Base-by-base conservation (phyloP, 148 eudicot genomes). In the Amaranthus palmeri region DNA sequence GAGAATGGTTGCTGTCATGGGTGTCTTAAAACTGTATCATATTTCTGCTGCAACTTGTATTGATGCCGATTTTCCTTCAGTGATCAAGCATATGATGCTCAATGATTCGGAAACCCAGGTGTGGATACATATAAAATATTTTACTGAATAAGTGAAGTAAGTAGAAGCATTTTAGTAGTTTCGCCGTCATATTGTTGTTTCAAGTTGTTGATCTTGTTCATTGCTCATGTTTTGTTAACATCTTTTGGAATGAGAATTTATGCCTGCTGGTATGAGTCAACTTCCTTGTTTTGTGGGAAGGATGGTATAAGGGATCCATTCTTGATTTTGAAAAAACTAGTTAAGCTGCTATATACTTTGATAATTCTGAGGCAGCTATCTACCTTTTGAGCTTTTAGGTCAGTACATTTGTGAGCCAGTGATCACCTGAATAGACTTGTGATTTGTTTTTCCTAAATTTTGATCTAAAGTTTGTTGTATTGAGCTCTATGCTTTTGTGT, bases 71-170 rank as follows among this genome's bases (percentile, higher is more conserved):
- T 96, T 96, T 62, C 85, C 90, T 0, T 68, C 87, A 53, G 76
- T 71, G 82, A 88, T 96, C 65, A 92, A 96, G 87, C 96, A 87
- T 63, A 78, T 96, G 86, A 86, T 96, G 99, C 93, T 92, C 10
- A 86, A 88, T 77, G 99, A 96, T 69, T 86, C 81, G 15, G 99
- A 96, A 76, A 67, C 96, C 68, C 97, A 96, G 97, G 99, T 96
- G 47, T 61, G 53, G 36, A 48, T 60, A 8, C 18, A 55, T 2
- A 69, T 36, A 41, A 40, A 61, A 6, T 14, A 5, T 54, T 68
- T 67, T 15, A 7, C 57, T 36, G 52, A 12, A 52, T 45, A 4
- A 52, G n/a, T 61, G 64, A 10, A n/a, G 52, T 43, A 17, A 10
- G 54, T 60, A 41, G 4, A 8, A 17, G 18, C 45, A 42, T 3